These are phyloP conservation scores for Haplosporangium sp. DNA, from an alignment of 371 early-diverging fungal genomes.

Conservation along the genomic window DNA sequence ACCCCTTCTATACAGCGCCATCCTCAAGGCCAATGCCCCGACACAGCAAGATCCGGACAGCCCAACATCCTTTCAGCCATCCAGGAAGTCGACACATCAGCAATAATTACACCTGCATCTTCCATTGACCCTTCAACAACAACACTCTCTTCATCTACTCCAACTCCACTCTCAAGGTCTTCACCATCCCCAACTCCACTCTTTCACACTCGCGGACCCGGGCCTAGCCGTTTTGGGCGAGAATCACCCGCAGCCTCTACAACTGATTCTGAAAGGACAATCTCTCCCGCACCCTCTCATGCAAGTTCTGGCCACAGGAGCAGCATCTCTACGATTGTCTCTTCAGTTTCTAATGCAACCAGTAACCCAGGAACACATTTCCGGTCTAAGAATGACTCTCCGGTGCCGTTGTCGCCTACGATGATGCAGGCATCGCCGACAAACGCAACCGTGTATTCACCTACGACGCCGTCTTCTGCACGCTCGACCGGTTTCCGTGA, in stretches of 20 bases:
- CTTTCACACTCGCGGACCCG: background rate
- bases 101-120: background rate
- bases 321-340: background rate
- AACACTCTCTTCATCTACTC: background rate
- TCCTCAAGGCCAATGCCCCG: background rate
- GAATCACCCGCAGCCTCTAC: background rate
- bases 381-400: background rate
- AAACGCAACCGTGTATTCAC: constrained; percentile 4
- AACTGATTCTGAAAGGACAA: background rate
- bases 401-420: background rate
- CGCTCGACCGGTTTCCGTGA: background rate
- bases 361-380: background rate
- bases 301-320: background rate
- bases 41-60: background rate
- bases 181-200: background rate
- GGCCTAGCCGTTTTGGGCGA: background rate
- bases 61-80: background rate
- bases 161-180: too few relatives aligned
- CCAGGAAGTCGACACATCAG: background rate
- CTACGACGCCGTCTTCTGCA: background rate
- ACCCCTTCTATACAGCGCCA: background rate
- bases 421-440: constrained; percentile 3
- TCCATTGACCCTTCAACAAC: background rate
- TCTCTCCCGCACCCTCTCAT: background rate
- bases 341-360: background rate